phyloP scores from a whole-genome alignment of 2,329 filamentous ascomycete genomes.

The Nigrospora sphaerica region DNA sequence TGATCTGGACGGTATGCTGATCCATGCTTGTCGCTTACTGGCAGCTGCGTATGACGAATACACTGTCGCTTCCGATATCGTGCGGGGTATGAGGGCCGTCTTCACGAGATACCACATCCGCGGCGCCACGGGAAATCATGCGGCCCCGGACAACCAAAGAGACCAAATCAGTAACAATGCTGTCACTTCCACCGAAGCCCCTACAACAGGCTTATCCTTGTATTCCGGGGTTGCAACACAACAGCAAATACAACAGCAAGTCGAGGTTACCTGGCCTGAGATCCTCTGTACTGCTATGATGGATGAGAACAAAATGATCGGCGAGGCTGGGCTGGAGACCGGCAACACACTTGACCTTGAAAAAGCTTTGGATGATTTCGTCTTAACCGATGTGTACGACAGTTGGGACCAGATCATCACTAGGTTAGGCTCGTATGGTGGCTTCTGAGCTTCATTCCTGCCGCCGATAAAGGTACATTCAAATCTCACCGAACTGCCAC shows the following conservation, averaged over 20 bases:
- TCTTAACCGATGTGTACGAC: slow-evolving; percentile 9
- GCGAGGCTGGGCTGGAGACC: background rate
- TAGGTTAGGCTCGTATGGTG: slow-evolving; percentile 13
- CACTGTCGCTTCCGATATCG: slow-evolving; percentile 10
- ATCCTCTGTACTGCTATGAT: no score
- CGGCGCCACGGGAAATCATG: slow-evolving; percentile 2
- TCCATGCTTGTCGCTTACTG: slow-evolving; percentile 10
- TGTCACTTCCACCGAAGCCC: no score
- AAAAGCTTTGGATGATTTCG: background rate
- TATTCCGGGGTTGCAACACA: background rate
- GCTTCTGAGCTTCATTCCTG: background rate
- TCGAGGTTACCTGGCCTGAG: no score
- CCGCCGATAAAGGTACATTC: no score
- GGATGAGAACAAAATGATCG: background rate
- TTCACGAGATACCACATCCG: slow-evolving; percentile 10
- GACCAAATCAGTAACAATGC: background rate
- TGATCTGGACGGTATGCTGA: slow-evolving; percentile 7
- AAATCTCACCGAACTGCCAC: no score
- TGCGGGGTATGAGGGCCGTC: slow-evolving; percentile 10
- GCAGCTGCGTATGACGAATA: slow-evolving; percentile 10
- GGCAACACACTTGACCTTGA: background rate
- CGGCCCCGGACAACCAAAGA: background rate
- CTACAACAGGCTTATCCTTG: background rate
- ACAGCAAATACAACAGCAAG: background rate
- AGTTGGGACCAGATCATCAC: slow-evolving; percentile 16